Evolutionary conservation across 441 rosid species (phyloP), one percentile per base, ranked within the genome.

Genomic region (Pelargonium fulgidum): DNA sequence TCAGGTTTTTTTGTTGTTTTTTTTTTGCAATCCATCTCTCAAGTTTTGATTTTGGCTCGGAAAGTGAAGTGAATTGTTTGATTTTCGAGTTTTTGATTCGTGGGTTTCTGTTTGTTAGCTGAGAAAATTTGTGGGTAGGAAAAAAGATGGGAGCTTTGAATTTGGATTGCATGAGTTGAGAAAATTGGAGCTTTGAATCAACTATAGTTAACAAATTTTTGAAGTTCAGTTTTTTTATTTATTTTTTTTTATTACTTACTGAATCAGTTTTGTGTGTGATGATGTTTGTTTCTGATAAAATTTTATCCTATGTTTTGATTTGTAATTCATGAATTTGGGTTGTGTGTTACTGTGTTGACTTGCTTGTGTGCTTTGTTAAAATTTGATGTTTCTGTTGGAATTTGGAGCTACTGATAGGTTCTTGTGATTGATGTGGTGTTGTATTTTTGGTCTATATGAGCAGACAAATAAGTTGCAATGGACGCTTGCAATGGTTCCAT

Each of bases 381-480:
- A 33, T 33, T 33, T 33, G 7, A 33, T 62, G 33, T 41, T 76
- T 42, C 56, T 54, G 62, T 50, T 70, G 16, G 16, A 50, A 12
- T 50, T 4, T 50, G 58, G 11, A 33, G 7, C 39, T 33, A 33
- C 39, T 4, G 14, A 0, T 3, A 50, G 14, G 58, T n/a, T 50
- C 58, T 16, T 50, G 14, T 50, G 16, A 50, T 50, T 50, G 58
- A 50, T 50, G 58, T 50, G n/a, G 58, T 33, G 39, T 33, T 59
- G 62, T 70, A 10, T 73, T 72, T 16, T 68, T 73, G 45, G 74
- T 63, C 29, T 65, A 54, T 78, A 77, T 67, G 76, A 79, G 76
- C 88, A 90, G 91, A 78, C 80, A 67, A 90, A 77, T 77, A 87
- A 87, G 74, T 81, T 90, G 73, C 96, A 90, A 78, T 90, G 96